Conservation (phyloP, 495 filamentous ascomycete species). For the Thermothielavioides terrestris region DNA sequence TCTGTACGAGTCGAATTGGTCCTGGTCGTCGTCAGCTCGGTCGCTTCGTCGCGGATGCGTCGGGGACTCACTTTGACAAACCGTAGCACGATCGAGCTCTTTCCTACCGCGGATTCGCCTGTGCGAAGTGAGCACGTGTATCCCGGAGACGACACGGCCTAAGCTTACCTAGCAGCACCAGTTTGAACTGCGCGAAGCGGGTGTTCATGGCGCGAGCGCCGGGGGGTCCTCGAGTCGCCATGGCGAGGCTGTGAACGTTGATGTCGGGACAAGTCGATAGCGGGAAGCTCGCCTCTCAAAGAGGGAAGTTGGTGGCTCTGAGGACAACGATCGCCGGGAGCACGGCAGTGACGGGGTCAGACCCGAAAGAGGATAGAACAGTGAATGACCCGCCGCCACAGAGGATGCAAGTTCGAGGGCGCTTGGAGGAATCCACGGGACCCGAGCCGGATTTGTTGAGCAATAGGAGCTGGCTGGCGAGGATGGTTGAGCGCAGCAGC, state of each 20-base stretch:
- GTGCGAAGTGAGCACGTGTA: conserved; percentile 34
- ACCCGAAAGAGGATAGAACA: neutral
- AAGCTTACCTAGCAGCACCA: conserved; percentile 75
- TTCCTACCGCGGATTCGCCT: conserved; percentile 98
- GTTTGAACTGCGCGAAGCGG: conserved; percentile 98
- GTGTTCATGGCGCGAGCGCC: conserved; percentile 58
- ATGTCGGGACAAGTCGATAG: neutral
- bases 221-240: conserved; percentile 74
- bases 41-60: neutral
- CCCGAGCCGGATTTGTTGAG: conserved; percentile 14
- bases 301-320: neutral
- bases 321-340: neutral
- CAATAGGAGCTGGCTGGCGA: conserved; percentile 11
- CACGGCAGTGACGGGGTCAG: neutral
- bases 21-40: conserved; percentile 43
- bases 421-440: conserved; percentile 18
- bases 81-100: conserved; percentile 95
- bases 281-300: neutral
- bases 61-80: conserved; percentile 77
- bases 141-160: neutral
- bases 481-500: conserved; percentile 15
- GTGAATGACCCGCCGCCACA: neutral
- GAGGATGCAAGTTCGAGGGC: neutral
- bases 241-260: conserved; percentile 32
- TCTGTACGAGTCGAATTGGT: conserved; percentile 99